A percentile compares a stretch with the other conserved stretches of the same genome.
Evolutionary conservation across 2,329 filamentous ascomycete species (phyloP).

Genomic region (Capronia americana): DNA sequence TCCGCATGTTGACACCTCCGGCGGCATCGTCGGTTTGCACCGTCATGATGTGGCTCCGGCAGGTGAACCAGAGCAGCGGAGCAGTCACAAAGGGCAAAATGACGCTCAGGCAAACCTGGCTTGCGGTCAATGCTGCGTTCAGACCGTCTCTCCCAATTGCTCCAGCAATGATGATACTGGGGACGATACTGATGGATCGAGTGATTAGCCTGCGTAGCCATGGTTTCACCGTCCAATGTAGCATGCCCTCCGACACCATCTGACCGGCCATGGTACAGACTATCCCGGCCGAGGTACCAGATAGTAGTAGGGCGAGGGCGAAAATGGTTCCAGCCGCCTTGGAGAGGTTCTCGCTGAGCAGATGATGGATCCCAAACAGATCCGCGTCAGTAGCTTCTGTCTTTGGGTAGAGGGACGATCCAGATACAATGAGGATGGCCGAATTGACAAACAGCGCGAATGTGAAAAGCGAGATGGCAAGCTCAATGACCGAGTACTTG

Average conservation of each 20-base stretch:
- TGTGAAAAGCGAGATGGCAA: conserved; percentile 75
- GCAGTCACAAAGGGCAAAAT: conserved; percentile 83
- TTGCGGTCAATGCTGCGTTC: conserved; percentile 73
- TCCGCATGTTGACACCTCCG: conserved; percentile 67
- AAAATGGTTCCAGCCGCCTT: conserved; percentile 83
- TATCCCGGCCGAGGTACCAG: conserved; percentile 80
- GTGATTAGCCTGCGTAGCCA: conserved; percentile 82
- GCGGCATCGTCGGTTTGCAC: conserved; percentile 50
- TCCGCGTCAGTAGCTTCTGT: conserved; percentile 70
- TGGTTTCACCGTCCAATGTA: conserved; percentile 75
- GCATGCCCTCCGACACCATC: conserved; percentile 83
- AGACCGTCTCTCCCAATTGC: conserved; percentile 76
- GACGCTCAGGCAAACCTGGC: conserved; percentile 78
- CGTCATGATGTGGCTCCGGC: conserved; percentile 79
- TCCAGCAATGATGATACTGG: conserved; percentile 81
- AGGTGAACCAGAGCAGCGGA: conserved; percentile 85
- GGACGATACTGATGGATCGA: conserved; percentile 78
- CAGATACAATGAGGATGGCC: conserved; percentile 80
- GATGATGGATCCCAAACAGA: conserved; percentile 80
- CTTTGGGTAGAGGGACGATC: conserved; percentile 73
- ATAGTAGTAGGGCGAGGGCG: conserved; percentile 78
- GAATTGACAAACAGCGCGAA: conserved; percentile 87
- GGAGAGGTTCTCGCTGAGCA: conserved; percentile 72
- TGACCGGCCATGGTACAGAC: conserved; percentile 84
- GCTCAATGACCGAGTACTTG: conserved; percentile 74